Percentiles rank a stretch among this genome's conserved stretches.
Conservation (phyloP, 768 basidiomycete species). For the Saitozyma sp. region DNA sequence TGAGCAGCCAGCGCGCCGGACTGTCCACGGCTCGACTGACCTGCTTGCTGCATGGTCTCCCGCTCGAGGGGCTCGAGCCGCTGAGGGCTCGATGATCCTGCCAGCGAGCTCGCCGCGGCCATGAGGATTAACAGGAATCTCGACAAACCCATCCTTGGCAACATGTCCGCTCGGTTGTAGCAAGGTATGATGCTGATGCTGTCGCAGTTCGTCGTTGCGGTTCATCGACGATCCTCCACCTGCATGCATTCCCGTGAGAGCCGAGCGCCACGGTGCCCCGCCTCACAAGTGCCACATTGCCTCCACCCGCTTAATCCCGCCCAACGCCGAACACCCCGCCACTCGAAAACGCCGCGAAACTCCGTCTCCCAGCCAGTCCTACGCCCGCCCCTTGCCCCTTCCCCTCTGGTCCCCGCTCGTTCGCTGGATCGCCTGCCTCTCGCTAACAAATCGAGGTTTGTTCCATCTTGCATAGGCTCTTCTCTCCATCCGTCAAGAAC, state of each 20-base stretch:
- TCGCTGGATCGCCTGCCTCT: neutral
- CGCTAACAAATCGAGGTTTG: neutral
- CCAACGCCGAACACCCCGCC: neutral
- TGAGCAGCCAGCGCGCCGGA: too few species aligned
- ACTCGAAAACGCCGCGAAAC: constrained; percentile 36
- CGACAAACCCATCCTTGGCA: too few species aligned
- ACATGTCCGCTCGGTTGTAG: too few species aligned
- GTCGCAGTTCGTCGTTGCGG: too few species aligned
- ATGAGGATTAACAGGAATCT: too few species aligned
- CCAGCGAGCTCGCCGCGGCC: too few species aligned
- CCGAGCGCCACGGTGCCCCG: too few species aligned
- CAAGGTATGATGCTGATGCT: too few species aligned
- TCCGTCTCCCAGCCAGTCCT: constrained; percentile 19
- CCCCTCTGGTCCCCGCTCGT: constrained; percentile 1
- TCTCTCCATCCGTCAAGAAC: constrained; percentile 20
- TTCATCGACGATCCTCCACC: too few species aligned
- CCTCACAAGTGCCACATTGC: too few species aligned
- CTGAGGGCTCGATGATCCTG: too few species aligned
- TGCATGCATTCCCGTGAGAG: too few species aligned
- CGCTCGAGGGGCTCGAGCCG: neutral
- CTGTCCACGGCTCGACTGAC: neutral
- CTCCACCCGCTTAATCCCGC: neutral
- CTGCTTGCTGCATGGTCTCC: constrained; percentile 27
- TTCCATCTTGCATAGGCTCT: neutral
- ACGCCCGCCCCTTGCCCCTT: neutral